Percentiles rank a stretch among this genome's conserved stretches.
Conservation (phyloP, 2,329 filamentous ascomycete genomes). For the Hypomyces perniciosus region DNA sequence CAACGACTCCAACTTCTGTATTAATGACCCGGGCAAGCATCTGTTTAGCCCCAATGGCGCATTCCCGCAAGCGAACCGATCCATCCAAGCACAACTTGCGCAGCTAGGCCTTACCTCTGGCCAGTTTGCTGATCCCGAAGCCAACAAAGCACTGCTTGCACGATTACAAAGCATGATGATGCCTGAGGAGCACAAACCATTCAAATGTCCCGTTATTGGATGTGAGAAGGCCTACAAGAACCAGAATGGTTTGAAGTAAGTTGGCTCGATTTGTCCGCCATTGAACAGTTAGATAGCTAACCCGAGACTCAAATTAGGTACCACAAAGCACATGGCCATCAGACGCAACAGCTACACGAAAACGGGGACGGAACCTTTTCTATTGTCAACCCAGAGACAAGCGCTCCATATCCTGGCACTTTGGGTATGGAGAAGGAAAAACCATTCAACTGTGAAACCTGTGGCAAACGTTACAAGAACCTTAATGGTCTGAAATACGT, state of each 20-base stretch:
- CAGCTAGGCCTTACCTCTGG: conserved; percentile 70
- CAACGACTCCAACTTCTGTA: conserved; percentile 50
- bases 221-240: conserved; percentile 99
- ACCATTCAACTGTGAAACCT: conserved; percentile 94
- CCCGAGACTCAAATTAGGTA: conserved; percentile 41
- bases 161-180: conserved; percentile 56
- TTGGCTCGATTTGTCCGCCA: conserved; percentile 15
- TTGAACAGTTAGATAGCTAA: conserved; percentile 2
- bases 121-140: conserved; percentile 72
- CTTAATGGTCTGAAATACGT: conserved; percentile 96
- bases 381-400: conserved; percentile 94
- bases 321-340: conserved; percentile 81
- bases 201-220: conserved; percentile 94
- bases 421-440: conserved; percentile 99
- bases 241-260: conserved; percentile 93
- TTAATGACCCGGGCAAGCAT: conserved; percentile 91
- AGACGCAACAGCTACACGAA: conserved; percentile 92
- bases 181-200: conserved; percentile 92
- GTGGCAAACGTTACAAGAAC: conserved; percentile 98
- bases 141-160: conserved; percentile 54
- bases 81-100: conserved; percentile 61
- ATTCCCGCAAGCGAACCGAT: conserved; percentile 56
- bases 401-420: conserved; percentile 88
- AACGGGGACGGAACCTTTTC: conserved; percentile 97
- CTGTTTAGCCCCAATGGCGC: conserved; percentile 81